Percentiles rank a stretch among this genome's conserved stretches.
Conservation (phyloP, 257 asterid species). For the Parsonsia alboflavescens region DNA sequence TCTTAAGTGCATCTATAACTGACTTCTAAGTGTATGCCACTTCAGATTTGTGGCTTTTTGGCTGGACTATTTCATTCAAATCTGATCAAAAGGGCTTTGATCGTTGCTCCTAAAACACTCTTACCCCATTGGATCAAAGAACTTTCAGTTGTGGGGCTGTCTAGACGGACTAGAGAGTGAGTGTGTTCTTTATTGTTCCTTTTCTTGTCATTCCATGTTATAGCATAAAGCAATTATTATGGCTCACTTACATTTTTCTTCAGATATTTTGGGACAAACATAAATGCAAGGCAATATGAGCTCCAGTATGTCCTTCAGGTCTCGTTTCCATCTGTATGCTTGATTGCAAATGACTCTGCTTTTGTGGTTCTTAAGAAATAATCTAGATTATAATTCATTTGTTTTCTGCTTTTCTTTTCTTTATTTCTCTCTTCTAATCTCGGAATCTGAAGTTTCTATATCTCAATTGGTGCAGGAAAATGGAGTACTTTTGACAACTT, state of each 20-base stretch:
- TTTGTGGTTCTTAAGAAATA: not conserved
- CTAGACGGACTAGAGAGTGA: constrained; percentile 73
- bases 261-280: constrained; percentile 73
- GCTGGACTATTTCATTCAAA: constrained; percentile 78
- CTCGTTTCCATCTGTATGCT: constrained; percentile 12
- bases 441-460: constrained; percentile 11
- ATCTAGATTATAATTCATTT: not conserved
- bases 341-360: not conserved
- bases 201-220: constrained; percentile 3
- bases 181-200: constrained; percentile 23
- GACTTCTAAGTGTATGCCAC: constrained; percentile 7
- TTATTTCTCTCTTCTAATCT: constrained; percentile 7
- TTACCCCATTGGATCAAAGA: constrained; percentile 88
- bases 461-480: constrained; percentile 45
- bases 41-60: constrained; percentile 77
- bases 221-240: not conserved
- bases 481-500: constrained; percentile 88
- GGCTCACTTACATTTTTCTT: constrained; percentile 18
- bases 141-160: constrained; percentile 78
- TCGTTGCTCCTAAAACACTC: constrained; percentile 92
- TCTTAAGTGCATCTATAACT: not conserved
- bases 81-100: constrained; percentile 62
- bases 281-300: constrained; percentile 74
- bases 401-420: not conserved
- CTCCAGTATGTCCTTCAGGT: constrained; percentile 92